Evolutionary conservation across 345 rosid genomes (phyloP).

Genomic region (Eucalyptus curtisii): DNA sequence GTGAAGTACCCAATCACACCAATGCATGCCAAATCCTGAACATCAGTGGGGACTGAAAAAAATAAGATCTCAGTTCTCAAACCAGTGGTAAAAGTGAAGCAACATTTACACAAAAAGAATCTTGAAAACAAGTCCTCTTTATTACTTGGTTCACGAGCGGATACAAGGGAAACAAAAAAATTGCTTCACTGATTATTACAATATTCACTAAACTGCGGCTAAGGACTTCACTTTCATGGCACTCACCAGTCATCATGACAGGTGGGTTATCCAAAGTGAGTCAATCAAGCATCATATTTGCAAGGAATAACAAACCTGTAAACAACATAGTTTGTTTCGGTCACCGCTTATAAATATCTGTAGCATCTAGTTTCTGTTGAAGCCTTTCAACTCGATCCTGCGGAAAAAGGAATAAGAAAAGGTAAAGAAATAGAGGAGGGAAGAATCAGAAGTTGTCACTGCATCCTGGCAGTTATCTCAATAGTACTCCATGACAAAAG

Average conservation of each 20-base stretch:
- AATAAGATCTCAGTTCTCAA: background rate
- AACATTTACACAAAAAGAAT: background rate
- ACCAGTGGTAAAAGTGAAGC: background rate
- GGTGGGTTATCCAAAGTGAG: background rate
- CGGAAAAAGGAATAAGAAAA: too few species aligned
- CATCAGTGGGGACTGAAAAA: background rate
- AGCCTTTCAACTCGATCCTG: background rate
- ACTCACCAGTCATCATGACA: background rate
- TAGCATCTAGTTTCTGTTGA: background rate
- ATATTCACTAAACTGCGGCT: background rate
- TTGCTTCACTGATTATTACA: background rate
- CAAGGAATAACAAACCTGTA: background rate
- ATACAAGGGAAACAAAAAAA: background rate
- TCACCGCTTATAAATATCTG: background rate
- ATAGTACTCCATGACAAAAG: background rate
- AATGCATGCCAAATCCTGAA: background rate
- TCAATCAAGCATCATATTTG: background rate
- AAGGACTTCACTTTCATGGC: background rate
- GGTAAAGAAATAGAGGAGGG: too few species aligned
- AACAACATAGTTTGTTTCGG: background rate
- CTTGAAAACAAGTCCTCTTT: background rate
- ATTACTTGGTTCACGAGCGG: background rate
- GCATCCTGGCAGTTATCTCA: background rate
- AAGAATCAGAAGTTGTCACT: background rate
- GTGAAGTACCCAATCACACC: background rate